These are phyloP conservation scores for Gamsiella multidivaricata DNA, from an alignment of 192 early-diverging fungal species.

Conservation along the genomic window DNA sequence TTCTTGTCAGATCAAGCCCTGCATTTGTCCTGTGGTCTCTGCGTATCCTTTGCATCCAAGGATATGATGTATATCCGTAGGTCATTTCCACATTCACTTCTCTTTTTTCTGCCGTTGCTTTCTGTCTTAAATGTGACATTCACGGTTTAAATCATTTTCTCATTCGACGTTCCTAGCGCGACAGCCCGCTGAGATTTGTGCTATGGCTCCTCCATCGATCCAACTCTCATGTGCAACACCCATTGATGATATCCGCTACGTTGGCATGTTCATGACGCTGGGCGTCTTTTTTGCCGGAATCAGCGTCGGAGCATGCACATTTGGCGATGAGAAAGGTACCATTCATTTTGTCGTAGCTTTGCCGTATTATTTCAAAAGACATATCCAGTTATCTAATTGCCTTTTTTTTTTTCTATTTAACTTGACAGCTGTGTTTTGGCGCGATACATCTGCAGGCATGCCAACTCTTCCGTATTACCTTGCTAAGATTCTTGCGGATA, in stretches of 20 bases:
- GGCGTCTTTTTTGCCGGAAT: constrained; percentile 70
- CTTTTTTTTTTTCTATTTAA: no score
- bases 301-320: constrained; percentile 62
- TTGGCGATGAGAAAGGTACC: constrained; percentile 67
- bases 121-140: no score
- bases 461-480: constrained; percentile 68
- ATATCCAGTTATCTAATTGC: no score
- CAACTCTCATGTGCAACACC: constrained; percentile 41
- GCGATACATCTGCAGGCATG: constrained; percentile 69
- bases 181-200: constrained; percentile 55
- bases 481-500: constrained; percentile 67
- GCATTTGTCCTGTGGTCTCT: constrained; percentile 64
- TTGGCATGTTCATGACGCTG: constrained; percentile 66
- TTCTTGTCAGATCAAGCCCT: constrained; percentile 64
- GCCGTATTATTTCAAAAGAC: no score
- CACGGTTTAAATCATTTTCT: not conserved
- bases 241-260: constrained; percentile 30
- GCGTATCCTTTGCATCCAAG: constrained; percentile 59
- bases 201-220: constrained; percentile 50
- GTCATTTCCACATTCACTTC: constrained; percentile 18
- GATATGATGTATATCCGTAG: constrained; percentile 63
- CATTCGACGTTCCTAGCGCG: constrained; percentile 8
- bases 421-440: constrained; percentile 75
- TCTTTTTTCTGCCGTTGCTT: not conserved
- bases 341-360: no score